Percentiles rank a stretch among this genome's conserved stretches.
Conservation (phyloP, 768 basidiomycete species). For the Lepiota subincarnata region DNA sequence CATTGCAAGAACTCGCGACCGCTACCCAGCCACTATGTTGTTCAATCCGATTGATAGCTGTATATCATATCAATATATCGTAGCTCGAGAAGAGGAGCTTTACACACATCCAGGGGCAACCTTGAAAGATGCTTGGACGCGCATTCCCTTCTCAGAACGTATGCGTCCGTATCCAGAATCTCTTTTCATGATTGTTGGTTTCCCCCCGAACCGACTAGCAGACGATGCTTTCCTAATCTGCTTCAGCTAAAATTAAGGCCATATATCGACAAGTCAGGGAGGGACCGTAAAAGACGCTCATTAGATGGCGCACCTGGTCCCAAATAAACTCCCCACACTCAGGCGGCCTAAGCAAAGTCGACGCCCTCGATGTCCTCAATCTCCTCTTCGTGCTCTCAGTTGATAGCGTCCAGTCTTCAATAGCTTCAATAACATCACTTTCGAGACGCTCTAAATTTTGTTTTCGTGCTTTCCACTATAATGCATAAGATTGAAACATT, state of each 20-base stretch:
- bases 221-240: background rate
- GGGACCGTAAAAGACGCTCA: too few relatives aligned
- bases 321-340: background rate
- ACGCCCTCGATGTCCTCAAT: background rate
- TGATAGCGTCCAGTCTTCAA: background rate
- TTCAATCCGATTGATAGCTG: conserved; percentile 48
- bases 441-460: background rate
- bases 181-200: background rate
- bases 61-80: background rate
- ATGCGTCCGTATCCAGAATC: background rate
- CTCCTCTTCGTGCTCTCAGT: background rate
- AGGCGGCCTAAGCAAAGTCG: background rate
- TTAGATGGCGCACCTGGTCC: background rate
- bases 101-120: conserved; percentile 41
- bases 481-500: background rate
- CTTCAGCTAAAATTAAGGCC: background rate
- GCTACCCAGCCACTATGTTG: conserved; percentile 40
- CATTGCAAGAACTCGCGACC: conserved; percentile 42
- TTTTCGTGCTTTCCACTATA: conserved; percentile 1
- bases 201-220: background rate
- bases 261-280: background rate
- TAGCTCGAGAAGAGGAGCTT: background rate
- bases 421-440: background rate
- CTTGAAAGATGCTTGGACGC: conserved; percentile 28
- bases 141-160: conserved; percentile 3